Percentiles rank a stretch among this genome's conserved stretches.
phyloP scores from a whole-genome alignment of 2,329 filamentous ascomycete species.

The Ophiostoma perfectum region DNA sequence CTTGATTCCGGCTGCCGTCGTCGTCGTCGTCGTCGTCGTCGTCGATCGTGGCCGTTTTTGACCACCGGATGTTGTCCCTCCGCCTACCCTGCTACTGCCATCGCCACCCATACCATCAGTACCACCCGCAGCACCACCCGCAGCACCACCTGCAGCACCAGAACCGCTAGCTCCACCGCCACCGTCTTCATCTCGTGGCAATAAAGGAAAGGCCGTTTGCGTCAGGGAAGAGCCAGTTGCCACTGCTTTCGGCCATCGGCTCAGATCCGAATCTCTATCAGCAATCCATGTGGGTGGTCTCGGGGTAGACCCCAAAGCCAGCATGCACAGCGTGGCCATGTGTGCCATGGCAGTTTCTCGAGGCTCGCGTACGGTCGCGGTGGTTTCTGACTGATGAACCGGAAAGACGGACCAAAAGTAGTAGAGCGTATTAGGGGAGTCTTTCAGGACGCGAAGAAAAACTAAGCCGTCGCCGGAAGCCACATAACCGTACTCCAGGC shows the following conservation, averaged over 20 bases:
- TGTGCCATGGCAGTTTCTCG: constrained; percentile 17
- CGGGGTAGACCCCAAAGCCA: background rate
- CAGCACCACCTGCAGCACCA: too few relatives aligned
- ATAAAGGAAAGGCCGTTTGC: too few relatives aligned
- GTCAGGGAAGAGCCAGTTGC: too few relatives aligned
- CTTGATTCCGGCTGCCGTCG: too few relatives aligned
- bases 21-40: background rate
- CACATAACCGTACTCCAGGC: constrained; percentile 22
- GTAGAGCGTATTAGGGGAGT: constrained; percentile 20
- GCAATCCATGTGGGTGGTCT: constrained; percentile 16
- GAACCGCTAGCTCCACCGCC: too few relatives aligned
- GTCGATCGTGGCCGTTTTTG: too few relatives aligned
- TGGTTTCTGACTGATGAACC: background rate
- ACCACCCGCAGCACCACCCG: too few relatives aligned
- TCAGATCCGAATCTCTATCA: background rate
- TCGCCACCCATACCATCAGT: too few relatives aligned
- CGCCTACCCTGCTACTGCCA: too few relatives aligned
- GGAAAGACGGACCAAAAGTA: constrained; percentile 18
- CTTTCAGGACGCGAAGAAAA: constrained; percentile 19
- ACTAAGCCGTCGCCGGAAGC: constrained; percentile 21
- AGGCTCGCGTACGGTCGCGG: background rate
- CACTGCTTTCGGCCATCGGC: constrained; percentile 11
- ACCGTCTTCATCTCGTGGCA: too few relatives aligned
- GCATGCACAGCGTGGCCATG: constrained; percentile 17
- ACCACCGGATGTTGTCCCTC: too few relatives aligned